Percentiles rank a stretch among this genome's conserved stretches.
phyloP scores from a whole-genome alignment of 2,329 filamentous ascomycete species.

The Ophiocordyceps unilateralis region DNA sequence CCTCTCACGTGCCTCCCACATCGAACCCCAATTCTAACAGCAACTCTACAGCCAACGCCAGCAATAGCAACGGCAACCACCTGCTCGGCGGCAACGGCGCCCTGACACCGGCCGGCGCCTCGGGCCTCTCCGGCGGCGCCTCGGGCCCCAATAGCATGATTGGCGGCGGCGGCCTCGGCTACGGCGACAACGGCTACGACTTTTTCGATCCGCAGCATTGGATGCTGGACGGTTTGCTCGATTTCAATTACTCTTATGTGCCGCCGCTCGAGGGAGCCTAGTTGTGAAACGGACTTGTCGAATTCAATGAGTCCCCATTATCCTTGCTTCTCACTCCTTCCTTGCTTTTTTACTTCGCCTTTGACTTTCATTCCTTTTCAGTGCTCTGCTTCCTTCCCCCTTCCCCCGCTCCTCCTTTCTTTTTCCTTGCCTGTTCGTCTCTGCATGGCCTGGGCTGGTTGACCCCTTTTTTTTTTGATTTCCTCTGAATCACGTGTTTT shows the following conservation, averaged over 20 bases:
- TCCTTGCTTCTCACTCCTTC: not conserved
- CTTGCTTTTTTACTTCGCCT: not conserved
- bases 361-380: not conserved
- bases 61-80: slow-evolving; percentile 8
- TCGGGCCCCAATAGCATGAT: slow-evolving; percentile 28
- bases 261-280: slow-evolving; percentile 35
- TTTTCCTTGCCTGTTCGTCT: not conserved
- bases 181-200: slow-evolving; percentile 58
- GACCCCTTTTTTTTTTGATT: not conserved
- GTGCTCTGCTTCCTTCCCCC: too few species aligned
- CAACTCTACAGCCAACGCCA: slow-evolving; percentile 3
- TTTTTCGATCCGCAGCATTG: slow-evolving; percentile 88
- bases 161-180: slow-evolving; percentile 28
- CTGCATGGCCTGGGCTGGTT: not conserved
- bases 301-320: not conserved
- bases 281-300: too few species aligned
- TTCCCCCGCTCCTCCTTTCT: not conserved
- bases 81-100: slow-evolving; percentile 31
- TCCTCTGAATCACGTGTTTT: not conserved
- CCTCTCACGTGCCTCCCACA: slow-evolving; percentile 19
- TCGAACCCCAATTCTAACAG: slow-evolving; percentile 12
- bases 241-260: slow-evolving; percentile 55
- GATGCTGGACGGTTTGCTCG: slow-evolving; percentile 75
- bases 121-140: slow-evolving; percentile 22
- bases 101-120: slow-evolving; percentile 30